Evolutionary conservation across 2,329 filamentous ascomycete species (phyloP).

Genomic region (Teratosphaeria gauchensis): DNA sequence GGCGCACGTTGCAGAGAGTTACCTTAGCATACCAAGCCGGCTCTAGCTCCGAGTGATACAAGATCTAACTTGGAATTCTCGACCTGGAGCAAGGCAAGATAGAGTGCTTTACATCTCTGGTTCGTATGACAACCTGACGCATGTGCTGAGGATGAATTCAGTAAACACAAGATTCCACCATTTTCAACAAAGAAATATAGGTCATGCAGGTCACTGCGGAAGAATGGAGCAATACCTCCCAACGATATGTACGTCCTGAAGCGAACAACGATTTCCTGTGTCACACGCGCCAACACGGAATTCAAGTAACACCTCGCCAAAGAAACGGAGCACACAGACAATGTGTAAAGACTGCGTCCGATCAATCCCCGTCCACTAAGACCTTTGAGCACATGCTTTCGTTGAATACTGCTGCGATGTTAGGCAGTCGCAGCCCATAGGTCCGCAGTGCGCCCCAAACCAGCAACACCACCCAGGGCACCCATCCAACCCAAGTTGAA

Average conservation of each 20-base stretch:
- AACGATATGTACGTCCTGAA: neutral
- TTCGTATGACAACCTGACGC: neutral
- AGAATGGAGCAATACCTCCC: neutral
- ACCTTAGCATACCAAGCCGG: neutral
- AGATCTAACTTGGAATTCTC: neutral
- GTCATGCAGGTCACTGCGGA: no score
- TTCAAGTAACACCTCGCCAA: neutral
- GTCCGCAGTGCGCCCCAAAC: slow-evolving; percentile 23
- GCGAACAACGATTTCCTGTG: neutral
- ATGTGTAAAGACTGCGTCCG: neutral
- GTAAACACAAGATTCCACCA: neutral
- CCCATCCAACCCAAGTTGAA: slow-evolving; percentile 38
- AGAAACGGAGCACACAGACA: neutral
- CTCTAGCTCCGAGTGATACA: neutral
- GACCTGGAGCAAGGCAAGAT: neutral
- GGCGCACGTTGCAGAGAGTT: neutral
- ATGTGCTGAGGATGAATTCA: neutral
- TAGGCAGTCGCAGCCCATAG: slow-evolving; percentile 26
- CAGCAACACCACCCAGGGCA: slow-evolving; percentile 31
- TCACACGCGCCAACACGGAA: neutral
- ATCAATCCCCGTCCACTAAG: neutral
- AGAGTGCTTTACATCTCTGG: neutral
- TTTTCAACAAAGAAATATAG: no score
- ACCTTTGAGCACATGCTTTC: neutral
- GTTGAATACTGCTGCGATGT: neutral